Base-by-base conservation (phyloP, 192 early-diverging fungal genomes). In the Coemansia aciculifera region DNA sequence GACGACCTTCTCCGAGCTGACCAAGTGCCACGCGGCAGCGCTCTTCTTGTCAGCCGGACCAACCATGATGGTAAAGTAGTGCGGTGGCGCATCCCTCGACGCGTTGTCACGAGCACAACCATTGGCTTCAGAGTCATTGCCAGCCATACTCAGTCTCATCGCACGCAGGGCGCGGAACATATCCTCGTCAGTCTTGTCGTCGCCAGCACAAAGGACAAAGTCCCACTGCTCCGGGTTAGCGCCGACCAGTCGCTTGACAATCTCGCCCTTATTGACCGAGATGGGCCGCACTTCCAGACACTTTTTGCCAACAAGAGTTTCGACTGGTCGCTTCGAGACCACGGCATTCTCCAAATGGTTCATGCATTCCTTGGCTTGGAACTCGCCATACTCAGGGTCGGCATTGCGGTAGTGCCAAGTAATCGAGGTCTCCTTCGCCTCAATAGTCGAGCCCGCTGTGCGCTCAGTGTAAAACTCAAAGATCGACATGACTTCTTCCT, bases 321-420 rank as follows among this genome's bases (percentile, higher is more conserved):
- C 98, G 17, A 99, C 90, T 0, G 96, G 95, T 29, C 93, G 83
- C 81, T 95, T 96, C n/a, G 94, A 92, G 19, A 96, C 79, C 4
- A 99, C 88, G 3, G 93, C 88, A 64, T 94, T 87, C 75, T 97
- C 93, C 38, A 99, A 73, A 74, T 98, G 95, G 77, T 95, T 97
- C 80, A 94, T 92, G 77, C 94, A 97, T 69, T 99, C 96, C 73
- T 97, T 97, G 27, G 95, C 91, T 84, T 99, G 98, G 87, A 98
- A 99, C 32, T 85, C 86, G 37, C 89, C 98, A 85, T 95, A 99
- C 48, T 91, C 90, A 3, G 96, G 98, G 69, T 99, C 98, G 3
- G 95, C 91, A 67, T 94, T 85, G 32, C 95, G 89, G 85, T 93
- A 99, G 67, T 99, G 95, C 97, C 97, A 99, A 38, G 96, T 97